These are phyloP conservation scores for Raffaelea arxii DNA, from an alignment of 2,329 filamentous ascomycete species.

Conservation along the genomic window DNA sequence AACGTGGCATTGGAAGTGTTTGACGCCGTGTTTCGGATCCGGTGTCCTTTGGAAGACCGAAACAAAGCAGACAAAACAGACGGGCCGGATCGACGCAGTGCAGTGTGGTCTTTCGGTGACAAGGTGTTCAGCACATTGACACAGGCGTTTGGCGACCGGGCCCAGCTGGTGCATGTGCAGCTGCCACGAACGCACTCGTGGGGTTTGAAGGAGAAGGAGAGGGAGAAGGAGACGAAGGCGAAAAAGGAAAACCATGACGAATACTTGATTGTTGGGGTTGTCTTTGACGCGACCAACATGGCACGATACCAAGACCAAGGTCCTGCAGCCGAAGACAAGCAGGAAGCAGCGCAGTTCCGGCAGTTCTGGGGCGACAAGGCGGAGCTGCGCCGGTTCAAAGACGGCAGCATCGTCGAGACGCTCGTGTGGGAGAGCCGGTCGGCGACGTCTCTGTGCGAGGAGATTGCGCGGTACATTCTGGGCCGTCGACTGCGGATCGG, in stretches of 20 bases:
- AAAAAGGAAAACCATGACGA: not conserved
- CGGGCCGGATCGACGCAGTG: constrained; percentile 29
- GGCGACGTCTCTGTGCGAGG: constrained; percentile 59
- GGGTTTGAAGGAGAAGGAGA: constrained; percentile 31
- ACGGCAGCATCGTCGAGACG: constrained; percentile 88
- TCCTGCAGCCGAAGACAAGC: constrained; percentile 75
- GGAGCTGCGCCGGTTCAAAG: constrained; percentile 87
- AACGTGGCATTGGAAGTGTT: constrained; percentile 45
- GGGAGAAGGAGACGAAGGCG: not conserved
- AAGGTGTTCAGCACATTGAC: constrained; percentile 56
- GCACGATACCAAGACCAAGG: constrained; percentile 77
- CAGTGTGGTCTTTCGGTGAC: constrained; percentile 34
- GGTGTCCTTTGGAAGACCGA: constrained; percentile 8
- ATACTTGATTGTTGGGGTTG: constrained; percentile 51
- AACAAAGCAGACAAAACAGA: not conserved
- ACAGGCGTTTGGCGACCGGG: constrained; percentile 66
- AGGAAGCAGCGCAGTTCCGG: constrained; percentile 71
- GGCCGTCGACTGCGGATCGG: constrained; percentile 56
- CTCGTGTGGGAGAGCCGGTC: constrained; percentile 68
- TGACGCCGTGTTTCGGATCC: constrained; percentile 35
- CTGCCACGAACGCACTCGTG: constrained; percentile 30
- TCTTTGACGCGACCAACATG: constrained; percentile 64
- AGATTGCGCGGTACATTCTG: constrained; percentile 67
- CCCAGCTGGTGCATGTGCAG: constrained; percentile 55
- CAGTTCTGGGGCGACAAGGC: constrained; percentile 93